Evolutionary conservation across 257 asterid genomes (phyloP).

Genomic region (Solanum habrochaites): DNA sequence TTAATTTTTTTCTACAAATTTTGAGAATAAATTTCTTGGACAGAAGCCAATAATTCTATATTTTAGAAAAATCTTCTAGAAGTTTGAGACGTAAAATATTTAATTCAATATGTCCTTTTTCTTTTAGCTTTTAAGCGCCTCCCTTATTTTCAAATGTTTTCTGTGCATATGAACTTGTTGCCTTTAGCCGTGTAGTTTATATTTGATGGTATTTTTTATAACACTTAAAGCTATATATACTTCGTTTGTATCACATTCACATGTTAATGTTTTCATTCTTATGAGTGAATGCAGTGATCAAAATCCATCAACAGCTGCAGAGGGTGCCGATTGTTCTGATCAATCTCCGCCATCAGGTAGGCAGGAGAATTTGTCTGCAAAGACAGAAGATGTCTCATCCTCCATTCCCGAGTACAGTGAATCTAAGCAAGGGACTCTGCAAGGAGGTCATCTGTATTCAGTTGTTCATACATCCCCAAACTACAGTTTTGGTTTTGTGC

Average conservation of each 20-base stretch:
- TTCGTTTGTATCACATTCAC: neutral
- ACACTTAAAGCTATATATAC: neutral
- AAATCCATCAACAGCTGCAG: slow-evolving; percentile 31
- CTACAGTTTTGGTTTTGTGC: slow-evolving; percentile 50
- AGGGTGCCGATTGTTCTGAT: slow-evolving; percentile 39
- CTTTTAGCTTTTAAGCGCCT: neutral
- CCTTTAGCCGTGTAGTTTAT: neutral
- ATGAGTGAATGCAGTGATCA: slow-evolving; percentile 28
- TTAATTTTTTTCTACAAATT: neutral
- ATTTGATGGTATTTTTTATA: neutral
- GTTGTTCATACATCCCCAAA: slow-evolving; percentile 43
- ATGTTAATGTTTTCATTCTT: neutral
- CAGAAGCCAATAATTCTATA: neutral
- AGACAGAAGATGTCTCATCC: slow-evolving; percentile 46
- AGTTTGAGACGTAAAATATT: neutral
- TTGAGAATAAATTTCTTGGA: neutral
- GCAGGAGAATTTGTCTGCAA: slow-evolving; percentile 22
- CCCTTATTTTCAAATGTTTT: neutral
- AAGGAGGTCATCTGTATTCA: slow-evolving; percentile 47
- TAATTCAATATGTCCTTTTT: neutral
- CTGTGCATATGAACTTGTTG: neutral
- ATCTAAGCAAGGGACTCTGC: slow-evolving; percentile 43
- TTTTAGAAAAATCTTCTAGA: neutral
- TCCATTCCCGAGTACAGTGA: slow-evolving; percentile 31
- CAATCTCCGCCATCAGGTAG: slow-evolving; percentile 32